Base-by-base conservation (phyloP, 1,284 basidiomycete genomes). In the Malassezia dermatis region DNA sequence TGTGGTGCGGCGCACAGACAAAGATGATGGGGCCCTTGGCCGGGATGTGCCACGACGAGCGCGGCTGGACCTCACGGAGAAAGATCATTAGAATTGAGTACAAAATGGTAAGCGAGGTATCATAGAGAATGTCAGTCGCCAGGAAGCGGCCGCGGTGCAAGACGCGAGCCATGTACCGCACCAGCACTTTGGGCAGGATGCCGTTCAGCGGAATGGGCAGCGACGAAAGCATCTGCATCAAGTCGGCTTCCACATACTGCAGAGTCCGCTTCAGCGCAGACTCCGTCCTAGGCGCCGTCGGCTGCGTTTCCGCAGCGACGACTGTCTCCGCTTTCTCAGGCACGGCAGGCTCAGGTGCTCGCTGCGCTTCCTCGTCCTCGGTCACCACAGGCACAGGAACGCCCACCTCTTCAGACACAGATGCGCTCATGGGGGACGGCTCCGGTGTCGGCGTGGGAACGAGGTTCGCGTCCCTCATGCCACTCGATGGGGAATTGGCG, bases 11-110 rank as follows among this genome's bases (percentile, higher is more conserved):
- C 12, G 89, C 94, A 45, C 82, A 89, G 48, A 94, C 93, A 77
- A 99, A 95, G 69, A 99, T 90, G 63, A 96, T 83, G 7, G 94
- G 88, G 0, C 90, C 94, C 61, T 88, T 82, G 19, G 41, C 40
- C 31, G 94, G 94, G 50, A 99, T 89, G 70, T 95, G 87, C 81
- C 87, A 95, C 37, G 91, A 86, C 48, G 94, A 89, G 75, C 94
- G 81, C 2, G 91, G 89, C 53, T 61, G 82, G 67, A 98, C 86
- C 78, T 98, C 93, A 59, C 94, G 81, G 79, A 99, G 98, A 81
- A 98, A 98, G 66, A 98, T 85, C 76, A 88, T 89, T 67, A 88
- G 88, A 59, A 98, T 82, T 21, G 84, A 79, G 56, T 85, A 79
- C 87, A 87, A 72, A 30, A 75, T 67, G 43, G 66, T 54, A 41